Base-by-base conservation (phyloP, 441 rosid genomes). In the Hura crepitans region DNA sequence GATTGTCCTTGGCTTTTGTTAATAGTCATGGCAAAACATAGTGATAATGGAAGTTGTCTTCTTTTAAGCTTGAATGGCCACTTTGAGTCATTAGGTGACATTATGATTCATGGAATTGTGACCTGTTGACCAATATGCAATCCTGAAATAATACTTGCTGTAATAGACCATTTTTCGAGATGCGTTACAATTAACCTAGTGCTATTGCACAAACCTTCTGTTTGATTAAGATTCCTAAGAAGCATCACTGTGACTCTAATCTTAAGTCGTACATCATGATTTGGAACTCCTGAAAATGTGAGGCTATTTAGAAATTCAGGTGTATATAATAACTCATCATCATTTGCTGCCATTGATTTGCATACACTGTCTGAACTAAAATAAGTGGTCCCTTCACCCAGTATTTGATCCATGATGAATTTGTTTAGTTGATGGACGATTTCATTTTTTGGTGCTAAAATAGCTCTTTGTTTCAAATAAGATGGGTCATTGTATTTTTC, bases 11-110 rank as follows among this genome's bases (percentile, higher is more conserved):
- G n/a, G 12, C 30, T 69, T n/a, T 69, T 45, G n/a, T 69, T 69
- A 1, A 69, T 69, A 12, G 57, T 69, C 66, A 69, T 58, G 7
- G 49, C 42, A 69, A 45, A 69, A n/a, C 46, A 59, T 12, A 31
- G 2, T 25, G n/a, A 13, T 5, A 28, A 56, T 4, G 58, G 46
- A 18, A 50, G 22, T 13, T 66, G 47, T 10, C 69, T 17, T 49
- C 31, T 12, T 31, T n/a, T 18, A 13, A 66, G 10, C 20, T 33
- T 66, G 7, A 65, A 65, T 5, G 59, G 69, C 28, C 45, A 50
- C 18, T 33, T 65, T 0, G 1, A 35, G 6, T 49, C 58, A 30
- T 18, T 65, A 9, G 30, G 11, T 2, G 46, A n/a, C 42, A 65
- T 28, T 15, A 22, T 2, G 0, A 65, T 65, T 2, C 46, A 10